These are phyloP conservation scores for Marasmius fiardii DNA, from an alignment of 1,284 basidiomycete genomes.

Conservation along the genomic window DNA sequence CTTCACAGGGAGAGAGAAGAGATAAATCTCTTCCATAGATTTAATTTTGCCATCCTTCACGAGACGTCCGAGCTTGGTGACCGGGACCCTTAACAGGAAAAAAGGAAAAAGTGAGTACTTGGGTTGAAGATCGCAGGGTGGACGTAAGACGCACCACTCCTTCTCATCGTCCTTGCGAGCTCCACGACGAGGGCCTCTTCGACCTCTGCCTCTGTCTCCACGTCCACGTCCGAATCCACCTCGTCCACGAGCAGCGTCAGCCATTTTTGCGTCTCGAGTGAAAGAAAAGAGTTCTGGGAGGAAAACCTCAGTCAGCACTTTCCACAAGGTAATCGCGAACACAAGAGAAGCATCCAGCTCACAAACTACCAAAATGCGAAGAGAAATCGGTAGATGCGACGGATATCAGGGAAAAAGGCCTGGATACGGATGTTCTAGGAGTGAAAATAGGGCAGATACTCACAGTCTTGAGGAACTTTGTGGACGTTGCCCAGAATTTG, in stretches of 20 bases:
- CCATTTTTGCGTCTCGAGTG: slow-evolving; percentile 47
- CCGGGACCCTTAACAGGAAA: slow-evolving; percentile 73
- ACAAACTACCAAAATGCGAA: not conserved
- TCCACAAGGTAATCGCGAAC: slow-evolving; percentile 21
- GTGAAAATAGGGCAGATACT: slow-evolving; percentile 3
- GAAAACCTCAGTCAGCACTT: slow-evolving; percentile 14
- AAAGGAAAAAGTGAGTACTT: slow-evolving; percentile 2
- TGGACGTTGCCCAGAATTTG: slow-evolving; percentile 3
- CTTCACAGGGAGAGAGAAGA: slow-evolving; percentile 99
- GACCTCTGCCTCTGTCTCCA: slow-evolving; percentile 79
- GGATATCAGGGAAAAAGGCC: not conserved
- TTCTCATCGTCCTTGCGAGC: slow-evolving; percentile 99
- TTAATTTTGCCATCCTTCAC: slow-evolving; percentile 99
- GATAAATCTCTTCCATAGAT: slow-evolving; percentile 99
- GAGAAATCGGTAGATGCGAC: not conserved
- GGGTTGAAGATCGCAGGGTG: slow-evolving; percentile 3
- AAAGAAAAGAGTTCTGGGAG: slow-evolving; percentile 15
- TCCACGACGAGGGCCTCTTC: slow-evolving; percentile 91
- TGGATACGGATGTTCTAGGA: not conserved
- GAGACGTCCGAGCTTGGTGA: slow-evolving; percentile 98
- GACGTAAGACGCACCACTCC: slow-evolving; percentile 82
- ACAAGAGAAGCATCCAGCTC: slow-evolving; percentile 30
- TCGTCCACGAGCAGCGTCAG: slow-evolving; percentile 78
- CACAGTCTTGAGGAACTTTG: slow-evolving; percentile 13
- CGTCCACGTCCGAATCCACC: slow-evolving; percentile 90